phyloP scores from a whole-genome alignment of 1,139 yeast genomes.

The Magnusiomyces paraingens region DNA sequence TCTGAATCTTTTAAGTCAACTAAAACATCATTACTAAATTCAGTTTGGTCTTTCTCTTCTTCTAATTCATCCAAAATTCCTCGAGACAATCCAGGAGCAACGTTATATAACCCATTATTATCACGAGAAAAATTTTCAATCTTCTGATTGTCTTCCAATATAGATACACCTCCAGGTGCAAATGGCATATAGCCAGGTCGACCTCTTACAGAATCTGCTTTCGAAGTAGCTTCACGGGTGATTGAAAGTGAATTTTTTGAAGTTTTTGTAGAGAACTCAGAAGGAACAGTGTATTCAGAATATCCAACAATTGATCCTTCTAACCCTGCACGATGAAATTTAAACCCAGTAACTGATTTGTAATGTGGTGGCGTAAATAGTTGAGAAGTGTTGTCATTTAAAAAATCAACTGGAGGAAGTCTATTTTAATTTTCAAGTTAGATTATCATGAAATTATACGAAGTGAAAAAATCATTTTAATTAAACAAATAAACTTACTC shows the following conservation, averaged over 20 bases:
- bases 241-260: slow-evolving; percentile 69
- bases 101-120: slow-evolving; percentile 65
- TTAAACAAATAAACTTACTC: slow-evolving; percentile 3
- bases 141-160: slow-evolving; percentile 32
- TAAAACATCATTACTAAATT: not conserved
- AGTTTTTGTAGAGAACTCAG: slow-evolving; percentile 47
- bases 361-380: slow-evolving; percentile 35
- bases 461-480: not conserved
- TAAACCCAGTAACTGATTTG: slow-evolving; percentile 37
- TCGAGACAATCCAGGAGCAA: slow-evolving; percentile 75
- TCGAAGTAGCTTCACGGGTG: slow-evolving; percentile 59
- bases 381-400: slow-evolving; percentile 28
- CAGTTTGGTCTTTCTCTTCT: slow-evolving; percentile 19
- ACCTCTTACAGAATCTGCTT: slow-evolving; percentile 60
- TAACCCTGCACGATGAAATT: slow-evolving; percentile 55
- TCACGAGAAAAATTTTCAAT: slow-evolving; percentile 52
- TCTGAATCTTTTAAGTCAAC: slow-evolving; percentile 2
- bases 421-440: slow-evolving; percentile 23
- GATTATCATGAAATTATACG: not conserved
- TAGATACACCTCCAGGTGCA: slow-evolving; percentile 77
- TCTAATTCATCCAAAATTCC: slow-evolving; percentile 45
- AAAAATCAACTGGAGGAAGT: slow-evolving; percentile 34
- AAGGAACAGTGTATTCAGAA: slow-evolving; percentile 49
- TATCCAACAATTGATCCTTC: slow-evolving; percentile 60
- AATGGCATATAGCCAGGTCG: slow-evolving; percentile 77